Evolutionary conservation across 768 basidiomycete species (phyloP).

Genomic region (Panus rudis): DNA sequence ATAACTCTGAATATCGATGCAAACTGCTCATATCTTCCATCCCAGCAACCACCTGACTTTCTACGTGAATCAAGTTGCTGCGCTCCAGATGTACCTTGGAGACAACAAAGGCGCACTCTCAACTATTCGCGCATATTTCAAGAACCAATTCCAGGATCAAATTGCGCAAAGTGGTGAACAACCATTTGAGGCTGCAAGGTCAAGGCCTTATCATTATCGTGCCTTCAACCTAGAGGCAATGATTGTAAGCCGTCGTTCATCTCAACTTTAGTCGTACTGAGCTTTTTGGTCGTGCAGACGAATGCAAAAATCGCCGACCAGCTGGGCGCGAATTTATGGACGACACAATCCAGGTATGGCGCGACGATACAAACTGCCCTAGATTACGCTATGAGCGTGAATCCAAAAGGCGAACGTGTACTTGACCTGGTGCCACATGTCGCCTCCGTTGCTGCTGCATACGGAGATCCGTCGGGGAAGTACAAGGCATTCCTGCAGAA

Average conservation of each 20-base stretch:
- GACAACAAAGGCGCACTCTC: conserved; percentile 34
- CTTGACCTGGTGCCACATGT: conserved; percentile 41
- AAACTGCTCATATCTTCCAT: conserved; percentile 3
- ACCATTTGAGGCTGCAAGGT: conserved; percentile 49
- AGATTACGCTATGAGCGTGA: conserved; percentile 36
- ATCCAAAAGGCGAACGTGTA: conserved; percentile 36
- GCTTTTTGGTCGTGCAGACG: conserved; percentile 25
- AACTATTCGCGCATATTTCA: conserved; percentile 36
- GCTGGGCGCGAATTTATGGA: conserved; percentile 44
- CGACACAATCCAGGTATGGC: conserved; percentile 36
- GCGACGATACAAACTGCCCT: conserved; percentile 47
- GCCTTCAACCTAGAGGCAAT: conserved; percentile 53
- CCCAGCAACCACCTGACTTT: conserved; percentile 49
- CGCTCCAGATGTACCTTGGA: conserved; percentile 33
- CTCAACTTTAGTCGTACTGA: background rate
- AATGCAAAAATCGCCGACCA: conserved; percentile 49
- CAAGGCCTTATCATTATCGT: conserved; percentile 50
- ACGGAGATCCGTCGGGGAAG: conserved; percentile 46
- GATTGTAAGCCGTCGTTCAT: conserved; percentile 32
- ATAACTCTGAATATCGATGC: background rate
- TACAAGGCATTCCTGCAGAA: conserved; percentile 38
- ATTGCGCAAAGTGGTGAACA: conserved; percentile 48
- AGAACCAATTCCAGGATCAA: conserved; percentile 36
- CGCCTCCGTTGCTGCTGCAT: conserved; percentile 43
- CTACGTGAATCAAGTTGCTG: conserved; percentile 38